Base-by-base conservation (phyloP, 176 grass and related monocot genomes). In the Triticum urartu region DNA sequence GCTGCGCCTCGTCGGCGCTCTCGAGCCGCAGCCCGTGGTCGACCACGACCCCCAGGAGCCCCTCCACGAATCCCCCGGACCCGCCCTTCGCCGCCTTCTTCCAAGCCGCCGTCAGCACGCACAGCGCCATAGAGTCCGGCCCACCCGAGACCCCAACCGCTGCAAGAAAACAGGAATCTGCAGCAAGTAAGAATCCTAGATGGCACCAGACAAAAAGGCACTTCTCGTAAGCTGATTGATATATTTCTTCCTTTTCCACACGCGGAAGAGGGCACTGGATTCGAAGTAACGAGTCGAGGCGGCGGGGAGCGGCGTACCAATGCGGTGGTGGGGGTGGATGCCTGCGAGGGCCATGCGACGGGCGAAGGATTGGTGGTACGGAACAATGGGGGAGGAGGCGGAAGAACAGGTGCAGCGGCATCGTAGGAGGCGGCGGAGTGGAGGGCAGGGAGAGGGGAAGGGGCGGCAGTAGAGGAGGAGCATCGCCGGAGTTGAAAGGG, bases 51-150 rank as follows among this genome's bases (percentile, higher is more conserved):
- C 91, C 96, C 26, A 98, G 61, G 66, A 98, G 86, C 43, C 96
- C 96, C 18, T 98, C 88, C 38, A 95, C 85, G 58, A 85, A 90
- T 66, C 80, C 83, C n/a, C 28, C 65, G 1, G n/a, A 66, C 28
- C 82, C 40, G 8, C 75, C 71, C 58, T 89, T 81, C 61, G 11
- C 87, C 15, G 64, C 84, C 79, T 79, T 82, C 79, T 98, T 98
- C 96, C 96, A 98, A 10, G 86, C 89, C 38, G 93, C 75, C 18
- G 86, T 84, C 18, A 98, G 89, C 67, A 89, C 88, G 59, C 96
- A 98, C 48, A 98, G 86, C 18, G 96, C 96, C 93, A 92, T 95
- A 81, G 93, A 95, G 64, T 98, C 96, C 28, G 96, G 96, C 21
- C 96, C 96, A 5, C 96, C 96, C 30, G 96, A 98, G 64, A 98